Evolutionary conservation across 148 eudicot species (phyloP).

Genomic region (Fagopyrum esculentum): DNA sequence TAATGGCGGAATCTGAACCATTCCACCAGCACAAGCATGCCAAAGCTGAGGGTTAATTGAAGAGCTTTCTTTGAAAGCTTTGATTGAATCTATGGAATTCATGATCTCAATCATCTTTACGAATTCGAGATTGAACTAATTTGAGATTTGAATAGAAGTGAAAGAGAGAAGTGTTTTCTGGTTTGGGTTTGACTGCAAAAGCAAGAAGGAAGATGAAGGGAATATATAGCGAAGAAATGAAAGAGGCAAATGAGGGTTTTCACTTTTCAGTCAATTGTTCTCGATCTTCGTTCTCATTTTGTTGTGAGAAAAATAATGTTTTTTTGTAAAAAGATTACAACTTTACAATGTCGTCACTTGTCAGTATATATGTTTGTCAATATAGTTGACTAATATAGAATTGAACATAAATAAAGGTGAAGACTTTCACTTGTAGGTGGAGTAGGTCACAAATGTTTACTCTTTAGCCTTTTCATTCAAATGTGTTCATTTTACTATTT

Average conservation of each 20-base stretch:
- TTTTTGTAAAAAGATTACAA: not conserved
- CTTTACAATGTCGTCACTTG: too few species aligned
- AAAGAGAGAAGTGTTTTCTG: not conserved
- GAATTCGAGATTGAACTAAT: not conserved
- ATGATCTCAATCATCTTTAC: slow-evolving; percentile 47
- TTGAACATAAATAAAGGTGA: too few species aligned
- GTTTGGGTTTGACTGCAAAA: not conserved
- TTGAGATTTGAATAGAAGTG: not conserved
- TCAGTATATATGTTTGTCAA: too few species aligned
- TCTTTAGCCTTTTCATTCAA: too few species aligned
- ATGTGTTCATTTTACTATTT: too few species aligned
- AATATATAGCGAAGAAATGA: slow-evolving; percentile 5
- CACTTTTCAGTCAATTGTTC: not conserved
- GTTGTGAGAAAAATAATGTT: not conserved
- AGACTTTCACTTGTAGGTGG: too few species aligned
- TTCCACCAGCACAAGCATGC: slow-evolving; percentile 98
- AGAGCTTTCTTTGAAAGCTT: slow-evolving; percentile 20
- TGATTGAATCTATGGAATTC: slow-evolving; percentile 37
- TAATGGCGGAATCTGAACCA: slow-evolving; percentile 79
- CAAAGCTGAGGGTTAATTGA: slow-evolving; percentile 67
- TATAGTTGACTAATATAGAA: too few species aligned
- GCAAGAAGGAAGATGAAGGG: not conserved
- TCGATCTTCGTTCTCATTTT: not conserved
- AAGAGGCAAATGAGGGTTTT: not conserved
- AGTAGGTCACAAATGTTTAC: too few species aligned